phyloP scores from a whole-genome alignment of 83 land plant species.

The Picea mariana region DNA sequence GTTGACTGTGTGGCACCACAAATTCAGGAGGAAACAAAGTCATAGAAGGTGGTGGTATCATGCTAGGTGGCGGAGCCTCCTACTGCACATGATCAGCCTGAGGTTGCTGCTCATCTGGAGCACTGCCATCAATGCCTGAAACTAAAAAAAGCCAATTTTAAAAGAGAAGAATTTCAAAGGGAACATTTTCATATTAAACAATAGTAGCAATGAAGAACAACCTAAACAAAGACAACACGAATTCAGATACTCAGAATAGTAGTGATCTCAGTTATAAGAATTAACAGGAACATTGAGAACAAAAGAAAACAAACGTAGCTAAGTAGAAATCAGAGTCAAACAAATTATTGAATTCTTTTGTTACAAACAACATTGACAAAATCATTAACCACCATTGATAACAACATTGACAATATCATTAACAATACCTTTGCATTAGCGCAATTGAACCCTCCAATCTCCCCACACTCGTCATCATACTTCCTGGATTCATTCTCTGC shows the following conservation, averaged over 20 bases:
- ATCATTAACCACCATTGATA: no score
- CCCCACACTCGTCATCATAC: no score
- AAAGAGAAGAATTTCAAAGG: background rate
- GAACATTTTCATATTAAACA: background rate
- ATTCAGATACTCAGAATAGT: background rate
- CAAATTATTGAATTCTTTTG: background rate
- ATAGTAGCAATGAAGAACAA: background rate
- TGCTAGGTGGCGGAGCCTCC: conserved; percentile 1
- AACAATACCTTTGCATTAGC: no score
- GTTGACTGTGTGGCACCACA: conserved; percentile 3
- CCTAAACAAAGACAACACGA: background rate
- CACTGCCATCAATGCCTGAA: background rate
- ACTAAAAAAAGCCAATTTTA: background rate
- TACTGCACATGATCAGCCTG: background rate
- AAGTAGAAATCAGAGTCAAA: background rate
- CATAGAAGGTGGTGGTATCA: background rate
- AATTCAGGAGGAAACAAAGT: conserved; percentile 7
- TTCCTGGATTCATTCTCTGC: no score
- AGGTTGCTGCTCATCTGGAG: background rate
- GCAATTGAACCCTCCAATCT: no score
- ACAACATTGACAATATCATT: no score
- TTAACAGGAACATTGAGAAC: background rate
- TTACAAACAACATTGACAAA: background rate
- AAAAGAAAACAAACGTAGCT: background rate
- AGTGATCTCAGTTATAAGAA: background rate